phyloP scores from a whole-genome alignment of 106 monocot genomes.

The Alisma plantagoaquatica region DNA sequence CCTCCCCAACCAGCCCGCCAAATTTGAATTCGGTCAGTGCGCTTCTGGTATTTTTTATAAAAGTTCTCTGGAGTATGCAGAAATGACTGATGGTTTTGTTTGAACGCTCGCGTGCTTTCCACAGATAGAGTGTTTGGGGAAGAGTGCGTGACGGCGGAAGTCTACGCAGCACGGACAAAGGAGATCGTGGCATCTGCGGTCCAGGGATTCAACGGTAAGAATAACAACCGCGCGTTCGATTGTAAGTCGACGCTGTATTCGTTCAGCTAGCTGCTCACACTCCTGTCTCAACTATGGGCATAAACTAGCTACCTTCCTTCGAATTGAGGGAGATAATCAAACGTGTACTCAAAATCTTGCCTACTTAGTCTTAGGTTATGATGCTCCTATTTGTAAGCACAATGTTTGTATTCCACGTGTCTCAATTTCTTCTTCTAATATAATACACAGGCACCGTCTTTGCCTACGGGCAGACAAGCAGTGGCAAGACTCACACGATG shows the following conservation, averaged over 20 bases:
- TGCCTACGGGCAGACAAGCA: constrained; percentile 91
- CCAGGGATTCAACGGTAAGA: constrained; percentile 73
- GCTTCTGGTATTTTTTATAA: background rate
- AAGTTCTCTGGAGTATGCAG: too few relatives aligned
- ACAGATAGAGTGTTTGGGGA: constrained; percentile 83
- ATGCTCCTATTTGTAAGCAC: background rate
- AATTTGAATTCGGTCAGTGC: constrained; percentile 71
- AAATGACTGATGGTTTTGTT: background rate
- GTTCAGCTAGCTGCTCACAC: too few relatives aligned
- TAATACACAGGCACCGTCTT: constrained; percentile 63
- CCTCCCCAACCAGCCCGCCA: constrained; percentile 31
- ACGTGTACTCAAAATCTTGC: background rate
- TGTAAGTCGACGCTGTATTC: too few relatives aligned
- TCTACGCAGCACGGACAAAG: constrained; percentile 58
- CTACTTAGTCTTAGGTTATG: background rate
- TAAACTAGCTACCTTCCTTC: too few relatives aligned
- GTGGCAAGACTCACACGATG: constrained; percentile 93
- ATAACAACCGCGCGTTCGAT: too few relatives aligned
- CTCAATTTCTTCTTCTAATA: constrained; percentile 1
- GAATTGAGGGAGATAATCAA: background rate
- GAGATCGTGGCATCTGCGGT: constrained; percentile 80
- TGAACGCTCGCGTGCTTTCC: background rate
- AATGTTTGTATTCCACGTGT: background rate
- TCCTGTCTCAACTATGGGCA: too few relatives aligned
- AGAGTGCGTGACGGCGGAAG: constrained; percentile 46